A percentile compares a stretch with the other conserved stretches of the same genome.
These are phyloP conservation scores for Penicillium polonicum DNA, from an alignment of 2,329 filamentous ascomycete genomes.

Conservation along the genomic window DNA sequence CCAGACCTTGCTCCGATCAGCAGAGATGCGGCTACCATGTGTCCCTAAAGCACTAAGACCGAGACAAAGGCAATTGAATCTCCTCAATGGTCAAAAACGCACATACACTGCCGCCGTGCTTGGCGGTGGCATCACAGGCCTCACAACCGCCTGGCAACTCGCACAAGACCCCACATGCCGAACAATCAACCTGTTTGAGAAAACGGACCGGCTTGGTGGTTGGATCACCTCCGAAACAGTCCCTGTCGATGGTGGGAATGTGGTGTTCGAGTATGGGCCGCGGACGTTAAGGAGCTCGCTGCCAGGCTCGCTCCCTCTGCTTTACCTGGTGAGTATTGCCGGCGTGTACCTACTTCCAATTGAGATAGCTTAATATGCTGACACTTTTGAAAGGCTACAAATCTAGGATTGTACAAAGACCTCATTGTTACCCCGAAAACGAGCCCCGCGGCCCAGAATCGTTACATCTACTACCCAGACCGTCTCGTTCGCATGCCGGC, in stretches of 20 bases:
- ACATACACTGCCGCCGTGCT: slow-evolving; percentile 62
- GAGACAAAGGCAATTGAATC: slow-evolving; percentile 20
- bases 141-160: slow-evolving; percentile 76
- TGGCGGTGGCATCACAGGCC: slow-evolving; percentile 79
- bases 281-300: slow-evolving; percentile 65
- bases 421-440: slow-evolving; percentile 54
- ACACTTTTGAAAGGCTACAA: slow-evolving; percentile 51
- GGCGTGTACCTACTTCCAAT: not conserved
- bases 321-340: slow-evolving; percentile 63
- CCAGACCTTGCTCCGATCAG: not conserved
- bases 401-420: slow-evolving; percentile 57
- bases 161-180: slow-evolving; percentile 64
- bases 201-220: slow-evolving; percentile 67
- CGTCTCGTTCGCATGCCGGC: slow-evolving; percentile 66
- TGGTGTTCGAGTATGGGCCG: slow-evolving; percentile 82
- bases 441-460: slow-evolving; percentile 58
- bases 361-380: not conserved
- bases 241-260: slow-evolving; percentile 56
- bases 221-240: slow-evolving; percentile 73
- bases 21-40: slow-evolving; percentile 31
- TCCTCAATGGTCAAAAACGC: slow-evolving; percentile 22
- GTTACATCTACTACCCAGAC: slow-evolving; percentile 87
- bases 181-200: slow-evolving; percentile 80
- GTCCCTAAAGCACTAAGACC: slow-evolving; percentile 20
- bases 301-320: slow-evolving; percentile 64